Evolutionary conservation across 495 filamentous ascomycete species (phyloP), one percentile per base, ranked within the genome.

Genomic region (Penicillium paradoxum): DNA sequence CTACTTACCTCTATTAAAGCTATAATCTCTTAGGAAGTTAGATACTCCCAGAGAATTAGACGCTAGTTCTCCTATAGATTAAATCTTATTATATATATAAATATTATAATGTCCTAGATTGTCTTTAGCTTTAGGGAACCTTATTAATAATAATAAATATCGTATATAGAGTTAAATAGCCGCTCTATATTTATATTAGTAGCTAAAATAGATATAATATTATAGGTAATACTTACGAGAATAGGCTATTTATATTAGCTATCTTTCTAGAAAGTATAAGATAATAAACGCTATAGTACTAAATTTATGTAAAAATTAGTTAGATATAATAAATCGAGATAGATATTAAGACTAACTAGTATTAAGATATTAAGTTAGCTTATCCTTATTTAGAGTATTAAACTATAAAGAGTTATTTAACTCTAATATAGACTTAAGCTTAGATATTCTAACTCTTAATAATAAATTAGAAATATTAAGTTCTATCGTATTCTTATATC

Each of bases 61-160:
- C 29, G 5, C 29, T 32, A 32, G 10, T 24, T 49, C 36, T n/a
- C 32, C 38, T 25, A 40, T 21, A 40, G 14, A 2, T 30, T 49
- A 32, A 13, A 49, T 40, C 37, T 40, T 18, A 18, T 40, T 49
- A 18, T 41, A 29, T n/a, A 32, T 17, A 49, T 49, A 39, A 49
- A 49, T 39, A 49, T 49, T 39, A 49, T 21, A 29, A 40, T 32
- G 18, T 21, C 34, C 34, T n/a, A 29, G 37, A 49, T 49, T 11
- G 24, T 49, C 30, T 36, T 41, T 27, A 29, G 36, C 38, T 49
- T 49, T 38, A 49, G 17, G 41, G 30, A 39, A 38, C 47, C 10
- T 32, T 14, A 27, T 17, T 11, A 32, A 11, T 49, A 49, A 30
- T 49, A 39, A 13, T 39, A 49, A 4, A 49, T 49, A 40, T 49